A percentile compares a stretch with the other conserved stretches of the same genome.
Evolutionary conservation across 805 yeast genomes (phyloP).

Genomic region (Candida coquimbonensis): DNA sequence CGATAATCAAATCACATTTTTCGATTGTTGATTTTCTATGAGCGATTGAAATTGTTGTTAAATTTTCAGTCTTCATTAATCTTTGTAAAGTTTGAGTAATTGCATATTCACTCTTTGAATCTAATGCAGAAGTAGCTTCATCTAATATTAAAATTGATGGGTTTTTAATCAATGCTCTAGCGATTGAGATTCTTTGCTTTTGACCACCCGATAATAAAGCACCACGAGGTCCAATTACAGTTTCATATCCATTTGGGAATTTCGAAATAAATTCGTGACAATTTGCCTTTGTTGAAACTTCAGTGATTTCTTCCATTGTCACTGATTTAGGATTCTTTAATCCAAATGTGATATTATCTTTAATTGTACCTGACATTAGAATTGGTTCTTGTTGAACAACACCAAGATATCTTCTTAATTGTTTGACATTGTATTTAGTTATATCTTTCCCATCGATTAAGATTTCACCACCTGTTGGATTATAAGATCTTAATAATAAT

Average conservation of each 20-base stretch:
- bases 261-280: slow-evolving; percentile 52
- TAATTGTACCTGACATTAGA: slow-evolving; percentile 73
- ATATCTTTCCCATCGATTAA: slow-evolving; percentile 48
- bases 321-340: slow-evolving; percentile 28
- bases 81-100: slow-evolving; percentile 73
- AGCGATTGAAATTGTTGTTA: slow-evolving; percentile 86
- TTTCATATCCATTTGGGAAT: slow-evolving; percentile 59
- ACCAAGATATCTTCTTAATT: slow-evolving; percentile 52
- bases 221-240: slow-evolving; percentile 63
- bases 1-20: slow-evolving; percentile 79
- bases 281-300: slow-evolving; percentile 45
- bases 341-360: slow-evolving; percentile 74
- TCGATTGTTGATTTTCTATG: slow-evolving; percentile 88
- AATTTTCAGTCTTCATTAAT: slow-evolving; percentile 48
- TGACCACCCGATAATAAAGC: slow-evolving; percentile 86
- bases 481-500: slow-evolving; percentile 51
- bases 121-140: slow-evolving; percentile 88
- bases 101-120: slow-evolving; percentile 62
- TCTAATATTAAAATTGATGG: slow-evolving; percentile 75
- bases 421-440: slow-evolving; percentile 37
- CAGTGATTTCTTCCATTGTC: slow-evolving; percentile 44
- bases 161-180: slow-evolving; percentile 69
- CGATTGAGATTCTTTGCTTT: slow-evolving; percentile 79
- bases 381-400: slow-evolving; percentile 75
- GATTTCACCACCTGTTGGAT: slow-evolving; percentile 39